Evolutionary conservation across 495 filamentous ascomycete species (phyloP), one percentile per base, ranked within the genome.

Genomic region (Podospora pseudoanserina): DNA sequence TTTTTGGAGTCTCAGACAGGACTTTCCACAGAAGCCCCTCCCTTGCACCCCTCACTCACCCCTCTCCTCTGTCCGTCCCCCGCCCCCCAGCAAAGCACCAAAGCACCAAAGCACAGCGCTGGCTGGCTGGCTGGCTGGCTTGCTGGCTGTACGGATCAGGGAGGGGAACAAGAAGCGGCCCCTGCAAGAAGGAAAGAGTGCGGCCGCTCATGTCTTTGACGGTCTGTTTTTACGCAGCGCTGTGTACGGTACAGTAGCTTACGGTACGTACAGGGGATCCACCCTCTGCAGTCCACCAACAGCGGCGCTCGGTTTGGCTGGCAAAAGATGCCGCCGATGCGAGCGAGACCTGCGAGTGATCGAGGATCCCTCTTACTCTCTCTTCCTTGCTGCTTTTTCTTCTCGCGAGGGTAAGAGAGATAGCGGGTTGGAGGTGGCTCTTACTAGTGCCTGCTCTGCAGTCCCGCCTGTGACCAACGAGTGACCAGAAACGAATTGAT

Each of bases 401-500:
- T 32, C 20, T 23, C 1, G 20, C 30, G 30, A 32, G 30, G 3
- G 4, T 32, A 32, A 1, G 30, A 9, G 11, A 39, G 34, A 3
- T 5, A 39, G 34, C 5, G 34, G 11, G 34, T 23, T 23, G 1
- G 23, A 23, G 23, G 23, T 23, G 23, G 39, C 15, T 49, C 39
- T 16, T 49, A 5, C 15, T 49, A 18, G 39, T 49, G 39, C 13
- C 39, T 49, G 55, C 55, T 32, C 30, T 56, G 55, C 55, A 20
- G 55, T 62, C 66, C 67, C 70, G 72, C 65, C 68, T 63, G 68
- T 61, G 59, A 61, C 59, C 61, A 34, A 0, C 23, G 23, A 49
- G 67, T 72, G 72, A 67, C 74, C 70, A 66, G 67, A 70, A 69
- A 67, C 72, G 71, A 76, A 70, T 66, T 73, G 71, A 68, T 71